These are phyloP conservation scores for Nosema granulosis DNA, from an alignment of 371 early-diverging fungal species.

Conservation along the genomic window DNA sequence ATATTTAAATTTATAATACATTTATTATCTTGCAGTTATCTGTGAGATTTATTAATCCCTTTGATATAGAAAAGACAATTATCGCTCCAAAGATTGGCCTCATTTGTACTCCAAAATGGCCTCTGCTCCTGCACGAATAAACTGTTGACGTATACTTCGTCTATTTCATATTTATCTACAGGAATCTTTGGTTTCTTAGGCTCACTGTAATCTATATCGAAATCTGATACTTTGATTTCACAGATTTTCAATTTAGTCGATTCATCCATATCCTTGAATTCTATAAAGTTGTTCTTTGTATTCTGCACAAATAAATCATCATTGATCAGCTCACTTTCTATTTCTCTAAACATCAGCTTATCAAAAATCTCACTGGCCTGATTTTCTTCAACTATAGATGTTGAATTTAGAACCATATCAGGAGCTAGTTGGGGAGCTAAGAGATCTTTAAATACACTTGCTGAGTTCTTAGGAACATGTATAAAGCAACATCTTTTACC, in stretches of 20 bases:
- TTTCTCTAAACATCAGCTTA: neutral
- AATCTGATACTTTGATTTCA: neutral
- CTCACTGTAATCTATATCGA: neutral
- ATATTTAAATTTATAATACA: no score
- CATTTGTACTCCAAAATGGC: constrained; percentile 10
- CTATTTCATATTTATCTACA: neutral
- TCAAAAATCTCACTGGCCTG: neutral
- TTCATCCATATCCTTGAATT: neutral
- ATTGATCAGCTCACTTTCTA: neutral
- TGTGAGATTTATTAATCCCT: neutral
- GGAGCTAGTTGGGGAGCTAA: neutral
- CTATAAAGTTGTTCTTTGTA: neutral
- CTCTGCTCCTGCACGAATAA: neutral
- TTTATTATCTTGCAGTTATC: neutral
- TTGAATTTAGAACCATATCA: neutral
- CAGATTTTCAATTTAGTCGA: neutral
- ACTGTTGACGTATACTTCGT: neutral
- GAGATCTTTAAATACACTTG: neutral
- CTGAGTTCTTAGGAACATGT: constrained; percentile 61
- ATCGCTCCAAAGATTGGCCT: neutral
- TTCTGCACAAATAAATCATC: neutral
- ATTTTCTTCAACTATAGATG: neutral
- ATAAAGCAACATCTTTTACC: constrained; percentile 73
- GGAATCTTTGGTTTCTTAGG: neutral
- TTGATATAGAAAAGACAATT: constrained; percentile 6